Evolutionary conservation across 139 green algal species (phyloP).

Genomic region (Chlamydomonas asymmetrica): DNA sequence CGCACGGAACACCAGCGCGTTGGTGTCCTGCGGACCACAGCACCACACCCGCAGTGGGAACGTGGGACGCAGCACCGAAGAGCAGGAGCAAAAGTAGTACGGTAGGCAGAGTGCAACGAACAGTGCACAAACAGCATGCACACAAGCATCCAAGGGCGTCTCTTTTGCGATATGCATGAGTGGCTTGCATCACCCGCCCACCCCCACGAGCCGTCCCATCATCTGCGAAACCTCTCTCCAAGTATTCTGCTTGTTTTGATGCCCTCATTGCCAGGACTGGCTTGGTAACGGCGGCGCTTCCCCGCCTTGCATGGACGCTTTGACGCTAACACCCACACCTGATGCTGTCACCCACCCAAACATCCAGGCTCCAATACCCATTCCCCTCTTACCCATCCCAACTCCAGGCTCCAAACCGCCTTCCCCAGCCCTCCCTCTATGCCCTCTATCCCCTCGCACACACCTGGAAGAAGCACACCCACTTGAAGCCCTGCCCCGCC

Average conservation of each 20-base stretch:
- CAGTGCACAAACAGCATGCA: not conserved
- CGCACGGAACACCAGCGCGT: slow-evolving; percentile 91
- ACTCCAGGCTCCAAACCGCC: not conserved
- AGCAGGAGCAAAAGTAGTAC: not conserved
- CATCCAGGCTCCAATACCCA: not conserved
- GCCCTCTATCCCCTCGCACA: not conserved
- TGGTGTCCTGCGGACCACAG: slow-evolving; percentile 97
- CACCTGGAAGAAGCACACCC: slow-evolving; percentile 96
- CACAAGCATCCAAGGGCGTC: too few species aligned
- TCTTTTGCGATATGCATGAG: too few species aligned
- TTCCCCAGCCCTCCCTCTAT: not conserved
- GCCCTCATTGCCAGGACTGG: too few species aligned
- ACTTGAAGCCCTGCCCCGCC: slow-evolving; percentile 77
- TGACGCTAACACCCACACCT: too few species aligned
- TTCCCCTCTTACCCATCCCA: not conserved
- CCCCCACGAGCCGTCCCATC: too few species aligned
- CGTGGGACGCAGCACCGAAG: not conserved
- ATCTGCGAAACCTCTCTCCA: too few species aligned
- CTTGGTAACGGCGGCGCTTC: too few species aligned
- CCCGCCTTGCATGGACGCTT: too few species aligned
- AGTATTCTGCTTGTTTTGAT: too few species aligned
- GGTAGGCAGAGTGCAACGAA: not conserved
- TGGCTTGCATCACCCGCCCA: too few species aligned
- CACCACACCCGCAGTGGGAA: too few species aligned
- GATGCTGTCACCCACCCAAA: too few species aligned